Percentiles rank a stretch among this genome's conserved stretches.
These are phyloP conservation scores for Pulveroboletus sp. DNA, from an alignment of 768 basidiomycete genomes.

Conservation along the genomic window DNA sequence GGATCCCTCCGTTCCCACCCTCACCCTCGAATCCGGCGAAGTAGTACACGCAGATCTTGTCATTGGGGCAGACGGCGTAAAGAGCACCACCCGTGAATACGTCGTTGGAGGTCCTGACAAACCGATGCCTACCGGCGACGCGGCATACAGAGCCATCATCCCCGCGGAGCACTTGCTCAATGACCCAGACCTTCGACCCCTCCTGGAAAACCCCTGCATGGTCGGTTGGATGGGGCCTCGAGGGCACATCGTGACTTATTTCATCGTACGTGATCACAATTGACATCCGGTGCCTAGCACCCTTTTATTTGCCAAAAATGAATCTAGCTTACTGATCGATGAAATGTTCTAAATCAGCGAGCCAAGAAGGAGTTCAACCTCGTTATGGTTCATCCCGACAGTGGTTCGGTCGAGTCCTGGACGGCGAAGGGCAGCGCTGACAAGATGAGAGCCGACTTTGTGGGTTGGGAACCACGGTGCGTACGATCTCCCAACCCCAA, in stretches of 20 bases:
- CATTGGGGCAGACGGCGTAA: constrained; percentile 51
- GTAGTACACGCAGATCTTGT: constrained; percentile 42
- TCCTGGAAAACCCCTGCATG: constrained; percentile 52
- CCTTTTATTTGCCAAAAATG: neutral
- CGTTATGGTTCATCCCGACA: constrained; percentile 41
- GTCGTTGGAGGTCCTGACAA: constrained; percentile 46
- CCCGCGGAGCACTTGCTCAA: constrained; percentile 40
- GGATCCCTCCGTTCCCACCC: constrained; percentile 30
- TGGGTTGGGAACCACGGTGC: constrained; percentile 47
- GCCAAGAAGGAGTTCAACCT: constrained; percentile 43
- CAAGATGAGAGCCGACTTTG: constrained; percentile 46
- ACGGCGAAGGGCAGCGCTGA: constrained; percentile 38
- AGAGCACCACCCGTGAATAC: constrained; percentile 45
- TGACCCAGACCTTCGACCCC: constrained; percentile 47
- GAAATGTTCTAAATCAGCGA: constrained; percentile 20
- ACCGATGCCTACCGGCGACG: constrained; percentile 55
- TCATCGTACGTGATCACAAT: constrained; percentile 34
- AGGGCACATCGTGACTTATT: constrained; percentile 43
- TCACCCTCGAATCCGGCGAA: constrained; percentile 42
- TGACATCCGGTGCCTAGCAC: too few relatives aligned
- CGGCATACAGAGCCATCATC: constrained; percentile 56
- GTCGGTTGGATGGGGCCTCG: constrained; percentile 58
- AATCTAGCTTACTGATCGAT: neutral
- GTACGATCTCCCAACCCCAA: constrained; percentile 5
- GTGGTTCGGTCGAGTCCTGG: constrained; percentile 42